Base-by-base conservation (phyloP, 2,329 filamentous ascomycete genomes). In the Rhynchosporium agropyri region DNA sequence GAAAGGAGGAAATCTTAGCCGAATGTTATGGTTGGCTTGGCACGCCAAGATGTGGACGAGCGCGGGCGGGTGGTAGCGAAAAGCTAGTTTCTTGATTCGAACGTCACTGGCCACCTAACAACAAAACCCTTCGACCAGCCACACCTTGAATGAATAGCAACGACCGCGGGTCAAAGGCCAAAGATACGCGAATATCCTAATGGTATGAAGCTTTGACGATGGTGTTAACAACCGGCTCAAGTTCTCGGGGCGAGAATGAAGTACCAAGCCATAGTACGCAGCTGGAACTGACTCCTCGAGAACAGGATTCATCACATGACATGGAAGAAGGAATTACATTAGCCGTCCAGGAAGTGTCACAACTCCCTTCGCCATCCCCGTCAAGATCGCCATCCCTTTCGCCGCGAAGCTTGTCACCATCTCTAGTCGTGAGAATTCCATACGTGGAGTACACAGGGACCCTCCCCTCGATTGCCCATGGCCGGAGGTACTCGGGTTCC, bases 281-380 rank as follows among this genome's bases (percentile, higher is more conserved):
- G 33, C 53, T n/a, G 13, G 53, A 45, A 33, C 33, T 40, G 45
- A 33, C 26, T 12, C 36, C 46, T 45, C 15, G 48, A 42, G 46
- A 13, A 43, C 48, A 29, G 26, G 40, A 40, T 36, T 20, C 51
- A 28, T 60, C 58, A 60, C 58, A 53, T 60, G 58, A 60, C 28
- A 36, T 29, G 33, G 36, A 3, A 36, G 4, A 36, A 36, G 36
- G 57, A 43, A 36, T 42, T 38, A 43, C 61, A 53, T 43, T 70
- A 10, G 62, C 61, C 57, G 63, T 67, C 20, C 60, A 65, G 59
- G 67, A 69, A 31, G 36, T 61, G 12, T 50, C 9, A 20, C 71
- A 73, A 13, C 65, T 73, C 26, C 70, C 67, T 49, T 70, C 69
- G 38, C 71, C 71, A 54, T 73, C 70, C 2, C 62, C 58, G 9